Base-by-base conservation (phyloP, 2,329 filamentous ascomycete genomes). In the Conoideocrella luteorostrata region DNA sequence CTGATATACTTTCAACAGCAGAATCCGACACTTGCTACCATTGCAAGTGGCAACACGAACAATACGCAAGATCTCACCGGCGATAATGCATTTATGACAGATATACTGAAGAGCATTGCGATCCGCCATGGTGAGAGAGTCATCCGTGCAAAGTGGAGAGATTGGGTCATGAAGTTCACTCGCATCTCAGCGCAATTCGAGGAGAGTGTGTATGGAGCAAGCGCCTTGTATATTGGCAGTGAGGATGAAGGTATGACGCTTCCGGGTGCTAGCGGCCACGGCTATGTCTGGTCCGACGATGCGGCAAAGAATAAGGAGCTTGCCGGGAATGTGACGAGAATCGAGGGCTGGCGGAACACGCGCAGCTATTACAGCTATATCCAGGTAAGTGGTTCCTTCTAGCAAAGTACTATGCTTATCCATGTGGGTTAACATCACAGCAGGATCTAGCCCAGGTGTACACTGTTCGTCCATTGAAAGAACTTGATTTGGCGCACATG, bases 281-380 rank as follows among this genome's bases (percentile, higher is more conserved):
- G 93, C 32, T 97, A 95, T 60, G 91, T 98, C 26, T 98, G 93
- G 93, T 69, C 84, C 3, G 88, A 95, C 55, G 88, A 96, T 44
- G 70, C 73, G 32, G 76, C 84, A 7, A 91, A 88, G 64, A 77
- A 86, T 55, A 84, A 83, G 55, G 93, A 98, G 65, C 77, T 98
- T 29, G 86, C 89, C 13, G 91, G 89, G 3, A 95, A 95, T 48
- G 88, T 93, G 37, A 88, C 87, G 45, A 78, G 93, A 45, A 94
- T 98, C 49, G 93, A 98, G 68, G 93, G 91, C 45, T 98, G 93
- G 93, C 82, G 93, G 53, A 94, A 88, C 51, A 97, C 93, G 1
- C 77, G 93, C 48, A 95, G 88, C 57, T 98, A 98, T 61, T 95
- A 94, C 67, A 89, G 87, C 52, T 97, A 88, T 60, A 91, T 97